These are phyloP conservation scores for Byssochlamys sp. DNA, from an alignment of 2,329 filamentous ascomycete genomes.

Conservation along the genomic window DNA sequence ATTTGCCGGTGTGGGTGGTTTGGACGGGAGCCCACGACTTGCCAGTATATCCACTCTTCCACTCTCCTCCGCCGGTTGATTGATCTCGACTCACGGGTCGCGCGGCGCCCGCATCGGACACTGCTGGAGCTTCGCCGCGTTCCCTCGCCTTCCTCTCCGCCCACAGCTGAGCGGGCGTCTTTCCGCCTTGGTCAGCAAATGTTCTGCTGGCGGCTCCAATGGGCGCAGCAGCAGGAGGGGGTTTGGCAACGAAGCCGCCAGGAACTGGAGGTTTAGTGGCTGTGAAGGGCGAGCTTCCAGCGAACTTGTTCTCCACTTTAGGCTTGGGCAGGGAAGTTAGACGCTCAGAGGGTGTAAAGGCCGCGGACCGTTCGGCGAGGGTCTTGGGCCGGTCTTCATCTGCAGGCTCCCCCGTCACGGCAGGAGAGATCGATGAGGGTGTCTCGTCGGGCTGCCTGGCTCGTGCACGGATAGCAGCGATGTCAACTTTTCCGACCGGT, in stretches of 20 bases:
- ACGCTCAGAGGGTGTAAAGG: constrained; percentile 65
- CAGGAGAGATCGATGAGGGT: constrained; percentile 30
- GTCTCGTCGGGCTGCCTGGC: constrained; percentile 54
- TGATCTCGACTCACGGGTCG: constrained; percentile 56
- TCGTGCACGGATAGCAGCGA: constrained; percentile 79
- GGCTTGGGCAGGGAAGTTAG: constrained; percentile 85
- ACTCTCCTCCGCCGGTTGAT: constrained; percentile 62
- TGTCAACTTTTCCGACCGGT: constrained; percentile 92
- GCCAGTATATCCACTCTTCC: constrained; percentile 84
- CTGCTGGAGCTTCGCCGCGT: constrained; percentile 44
- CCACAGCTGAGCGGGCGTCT: constrained; percentile 94
- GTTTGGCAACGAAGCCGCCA: constrained; percentile 53
- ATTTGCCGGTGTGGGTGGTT: constrained; percentile 60
- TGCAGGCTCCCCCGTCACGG: constrained; percentile 36
- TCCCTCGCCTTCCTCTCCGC: constrained; percentile 90
- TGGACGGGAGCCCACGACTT: constrained; percentile 85
- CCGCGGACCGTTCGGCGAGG: constrained; percentile 65
- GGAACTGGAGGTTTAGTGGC: constrained; percentile 86
- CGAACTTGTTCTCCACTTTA: constrained; percentile 85
- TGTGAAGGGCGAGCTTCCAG: constrained; percentile 59
- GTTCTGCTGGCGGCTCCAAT: constrained; percentile 78
- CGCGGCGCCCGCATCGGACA: constrained; percentile 30
- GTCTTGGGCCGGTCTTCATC: constrained; percentile 48
- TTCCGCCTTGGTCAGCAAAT: constrained; percentile 88
- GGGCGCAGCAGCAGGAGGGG: constrained; percentile 46